Conservation (phyloP, 345 rosid species). For the Passiflora organensis region DNA sequence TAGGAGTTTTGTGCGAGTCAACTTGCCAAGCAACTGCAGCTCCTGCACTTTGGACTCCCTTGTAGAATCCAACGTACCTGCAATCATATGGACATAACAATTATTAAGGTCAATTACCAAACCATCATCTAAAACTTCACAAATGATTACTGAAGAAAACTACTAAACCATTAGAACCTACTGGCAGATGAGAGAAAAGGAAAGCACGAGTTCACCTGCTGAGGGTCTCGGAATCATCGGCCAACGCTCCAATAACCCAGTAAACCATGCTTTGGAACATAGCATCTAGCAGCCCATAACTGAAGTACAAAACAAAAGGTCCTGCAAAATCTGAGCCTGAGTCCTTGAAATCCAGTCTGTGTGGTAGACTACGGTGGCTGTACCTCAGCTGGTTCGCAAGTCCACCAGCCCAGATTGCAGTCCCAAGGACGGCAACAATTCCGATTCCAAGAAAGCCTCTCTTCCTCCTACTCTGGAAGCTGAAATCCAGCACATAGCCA, state of each 20-base stretch:
- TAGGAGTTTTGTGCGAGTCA: slow-evolving; percentile 58
- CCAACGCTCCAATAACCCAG: slow-evolving; percentile 90
- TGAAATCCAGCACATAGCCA: slow-evolving; percentile 75
- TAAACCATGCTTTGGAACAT: slow-evolving; percentile 92
- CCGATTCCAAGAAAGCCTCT: slow-evolving; percentile 73
- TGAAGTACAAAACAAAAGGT: slow-evolving; percentile 66
- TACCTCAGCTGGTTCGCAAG: slow-evolving; percentile 63
- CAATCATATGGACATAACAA: not conserved
- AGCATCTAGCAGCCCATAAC: slow-evolving; percentile 80
- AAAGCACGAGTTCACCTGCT: slow-evolving; percentile 54
- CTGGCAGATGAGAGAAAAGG: not conserved
- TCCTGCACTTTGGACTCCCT: slow-evolving; percentile 95
- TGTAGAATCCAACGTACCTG: slow-evolving; percentile 86
- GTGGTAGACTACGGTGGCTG: slow-evolving; percentile 27
- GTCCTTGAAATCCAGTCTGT: slow-evolving; percentile 64
- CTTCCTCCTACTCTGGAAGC: slow-evolving; percentile 56
- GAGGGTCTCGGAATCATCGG: slow-evolving; percentile 77
- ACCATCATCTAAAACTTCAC: not conserved
- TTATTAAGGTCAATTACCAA: not conserved
- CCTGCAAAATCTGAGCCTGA: slow-evolving; percentile 54
- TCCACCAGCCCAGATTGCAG: slow-evolving; percentile 79
- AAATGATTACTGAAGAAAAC: not conserved
- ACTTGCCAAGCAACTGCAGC: slow-evolving; percentile 97
- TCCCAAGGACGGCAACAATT: slow-evolving; percentile 52
- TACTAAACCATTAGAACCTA: not conserved